Evolutionary conservation across 306 rosid species (phyloP), one percentile per base, ranked within the genome.

Genomic region (Acacia confusa): DNA sequence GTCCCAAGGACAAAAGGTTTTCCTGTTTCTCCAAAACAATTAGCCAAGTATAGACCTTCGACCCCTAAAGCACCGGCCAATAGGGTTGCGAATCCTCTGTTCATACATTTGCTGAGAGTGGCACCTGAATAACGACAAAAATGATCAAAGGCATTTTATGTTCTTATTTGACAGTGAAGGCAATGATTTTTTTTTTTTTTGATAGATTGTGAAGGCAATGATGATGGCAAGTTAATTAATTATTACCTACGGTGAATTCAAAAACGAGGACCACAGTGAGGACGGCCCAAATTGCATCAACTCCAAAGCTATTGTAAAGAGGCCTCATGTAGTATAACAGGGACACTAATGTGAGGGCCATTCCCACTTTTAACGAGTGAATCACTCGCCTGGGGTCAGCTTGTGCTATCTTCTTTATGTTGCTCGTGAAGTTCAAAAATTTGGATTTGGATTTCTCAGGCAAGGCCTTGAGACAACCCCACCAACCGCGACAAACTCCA

Each of bases 1-100:
- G 76, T 61, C 6, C 97, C 97, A 64, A 93, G 85, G 68, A 93
- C 87, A 81, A 89, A 20, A 28, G 97, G 94, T 50, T 92, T 87
- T 88, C 84, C 94, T 69, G 60, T 86, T 15, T 85, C 82, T 73
- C 94, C 97, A 64, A 83, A 89, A 63, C 83, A 86, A 80, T 82
- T 75, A 3, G 97, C 92, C 9, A 93, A 83, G 74, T 85, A 89
- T 30, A 89, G 85, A 69, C 87, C 93, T 86, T 97, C 98, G 83
- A 93, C 78, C 40, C 97, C 99, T 79, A 93, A 84, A 66, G 90
- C 93, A 88, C 92, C 96, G 24, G 92, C 99, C 27, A 88, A 15
- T 15, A 93, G 76, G 79, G 99, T 93, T 57, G 94, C 99, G 75
- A 83, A 84, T 68, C 92, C 91, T 88, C 99, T 93, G 85, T 95